Percentiles rank a stretch among this genome's conserved stretches.
Conservation (phyloP, 306 rosid species). For the Boehmeria nivea region DNA sequence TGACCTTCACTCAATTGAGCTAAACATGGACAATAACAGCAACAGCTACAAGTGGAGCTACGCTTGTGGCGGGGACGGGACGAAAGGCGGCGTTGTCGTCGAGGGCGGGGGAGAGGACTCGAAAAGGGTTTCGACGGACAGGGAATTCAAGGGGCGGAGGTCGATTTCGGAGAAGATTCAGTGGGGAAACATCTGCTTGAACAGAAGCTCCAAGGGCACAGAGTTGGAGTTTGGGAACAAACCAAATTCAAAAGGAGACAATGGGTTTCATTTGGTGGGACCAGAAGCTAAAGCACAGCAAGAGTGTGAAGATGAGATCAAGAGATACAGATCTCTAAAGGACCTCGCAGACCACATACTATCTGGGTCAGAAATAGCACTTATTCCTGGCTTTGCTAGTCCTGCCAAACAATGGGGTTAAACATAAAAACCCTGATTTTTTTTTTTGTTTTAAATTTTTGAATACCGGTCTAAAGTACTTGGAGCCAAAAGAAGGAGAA, state of each 20-base stretch:
- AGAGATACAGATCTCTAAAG: conserved; percentile 29
- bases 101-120: conserved; percentile 37
- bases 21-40: conserved; percentile 63
- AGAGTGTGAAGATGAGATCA: conserved; percentile 35
- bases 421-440: neutral
- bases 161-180: conserved; percentile 75
- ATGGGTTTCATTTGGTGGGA: neutral
- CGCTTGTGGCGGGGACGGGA: conserved; percentile 29
- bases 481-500: no score
- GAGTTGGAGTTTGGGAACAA: conserved; percentile 46
- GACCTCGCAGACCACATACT: conserved; percentile 33
- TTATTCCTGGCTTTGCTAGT: conserved; percentile 20
- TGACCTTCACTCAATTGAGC: conserved; percentile 85
- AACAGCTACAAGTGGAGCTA: conserved; percentile 64
- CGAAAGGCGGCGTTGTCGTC: no score
- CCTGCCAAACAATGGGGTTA: conserved; percentile 26
- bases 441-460: no score
- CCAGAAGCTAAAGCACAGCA: conserved; percentile 27
- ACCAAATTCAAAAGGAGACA: conserved; percentile 38
- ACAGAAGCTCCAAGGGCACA: conserved; percentile 36
- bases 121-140: conserved; percentile 49
- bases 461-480: no score
- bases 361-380: conserved; percentile 26
- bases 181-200: conserved; percentile 91
- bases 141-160: conserved; percentile 51